Evolutionary conservation across 768 basidiomycete genomes (phyloP), one percentile per base, ranked within the genome.

Genomic region (Lactifluus volemus): DNA sequence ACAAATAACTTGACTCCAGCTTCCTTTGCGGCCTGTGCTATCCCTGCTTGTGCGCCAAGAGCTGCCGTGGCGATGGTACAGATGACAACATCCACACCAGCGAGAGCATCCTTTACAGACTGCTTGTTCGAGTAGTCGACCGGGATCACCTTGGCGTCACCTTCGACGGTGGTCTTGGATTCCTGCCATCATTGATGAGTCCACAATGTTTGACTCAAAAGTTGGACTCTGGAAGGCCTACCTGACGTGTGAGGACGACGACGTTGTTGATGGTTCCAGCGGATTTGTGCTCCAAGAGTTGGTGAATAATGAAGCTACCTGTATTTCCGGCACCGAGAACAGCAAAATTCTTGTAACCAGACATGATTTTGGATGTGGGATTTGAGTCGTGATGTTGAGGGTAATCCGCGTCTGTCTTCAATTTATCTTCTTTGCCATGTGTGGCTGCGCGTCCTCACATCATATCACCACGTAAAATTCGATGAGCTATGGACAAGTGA

Each of bases 1-100:
- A 36, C 10, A 36, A 73, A 73, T 12, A 73, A 63, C 53, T 68
- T 61, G n/a, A 71, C 72, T 19, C 71, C 68, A 0, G 63, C 70
- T 38, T 54, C 54, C 61, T 68, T 71, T 2, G 66, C 64, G 0
- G 68, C 70, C 1, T 63, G 45, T 1, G 67, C 66, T 10, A 71
- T 59, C 1, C 36, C 30, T 4, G 15, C 32, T 57, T 71, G 70
- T 10, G 42, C 56, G 12, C 9, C 59, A 38, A 66, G 49, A 29
- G 29, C 38, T 9, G 44, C 19, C n/a, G 55, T 49, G 1, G 44
- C 1, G n/a, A 67, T 59, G 4, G 66, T 55, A 10, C 54, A 58
- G 45, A 25, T 25, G 25, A 25, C 25, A 25, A 25, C 25, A 25
- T 25, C 25, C 25, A 25, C 25, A 25, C 25, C 45, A 7, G 57